A percentile compares a stretch with the other conserved stretches of the same genome.
phyloP scores from a whole-genome alignment of 1,284 basidiomycete genomes.

The Tylopilus sp. region DNA sequence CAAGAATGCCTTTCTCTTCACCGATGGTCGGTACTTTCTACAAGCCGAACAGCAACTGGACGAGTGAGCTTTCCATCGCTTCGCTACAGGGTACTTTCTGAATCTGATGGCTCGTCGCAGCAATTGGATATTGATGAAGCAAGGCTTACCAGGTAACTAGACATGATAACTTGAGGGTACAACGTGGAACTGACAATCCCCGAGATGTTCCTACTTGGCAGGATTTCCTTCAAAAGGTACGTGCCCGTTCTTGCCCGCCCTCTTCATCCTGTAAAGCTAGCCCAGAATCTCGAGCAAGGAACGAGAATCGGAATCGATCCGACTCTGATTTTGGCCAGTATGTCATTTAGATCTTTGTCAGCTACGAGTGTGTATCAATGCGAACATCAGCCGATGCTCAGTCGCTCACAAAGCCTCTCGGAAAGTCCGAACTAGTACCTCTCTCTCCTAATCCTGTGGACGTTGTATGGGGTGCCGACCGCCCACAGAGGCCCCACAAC shows the following conservation, averaged over 20 bases:
- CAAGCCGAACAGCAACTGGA: conserved; percentile 92
- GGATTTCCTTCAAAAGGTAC: conserved; percentile 74
- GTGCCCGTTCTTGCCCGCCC: not conserved
- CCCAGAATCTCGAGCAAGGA: conserved; percentile 57
- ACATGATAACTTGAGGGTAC: not conserved
- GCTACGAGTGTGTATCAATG: conserved; percentile 1
- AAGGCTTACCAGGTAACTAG: conserved; percentile 66
- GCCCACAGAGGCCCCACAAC: conserved; percentile 70
- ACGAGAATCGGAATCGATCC: conserved; percentile 82
- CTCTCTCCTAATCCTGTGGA: conserved; percentile 79
- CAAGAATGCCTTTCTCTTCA: conserved; percentile 76
- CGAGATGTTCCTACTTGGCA: conserved; percentile 88
- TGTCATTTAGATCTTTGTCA: conserved; percentile 8
- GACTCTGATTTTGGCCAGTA: conserved; percentile 65
- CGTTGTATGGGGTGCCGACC: conserved; percentile 67
- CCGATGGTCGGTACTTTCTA: conserved; percentile 92
- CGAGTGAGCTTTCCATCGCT: conserved; percentile 41
- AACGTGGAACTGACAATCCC: conserved; percentile 8
- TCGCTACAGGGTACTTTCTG: not conserved
- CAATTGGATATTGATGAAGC: conserved; percentile 93
- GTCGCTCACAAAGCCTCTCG: conserved; percentile 50
- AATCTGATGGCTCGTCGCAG: conserved; percentile 33
- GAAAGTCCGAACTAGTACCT: conserved; percentile 60
- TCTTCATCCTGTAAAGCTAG: not conserved
- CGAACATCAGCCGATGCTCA: conserved; percentile 53